These are phyloP conservation scores for Delitschia confertaspora DNA, from an alignment of 495 filamentous ascomycete genomes.

Conservation along the genomic window DNA sequence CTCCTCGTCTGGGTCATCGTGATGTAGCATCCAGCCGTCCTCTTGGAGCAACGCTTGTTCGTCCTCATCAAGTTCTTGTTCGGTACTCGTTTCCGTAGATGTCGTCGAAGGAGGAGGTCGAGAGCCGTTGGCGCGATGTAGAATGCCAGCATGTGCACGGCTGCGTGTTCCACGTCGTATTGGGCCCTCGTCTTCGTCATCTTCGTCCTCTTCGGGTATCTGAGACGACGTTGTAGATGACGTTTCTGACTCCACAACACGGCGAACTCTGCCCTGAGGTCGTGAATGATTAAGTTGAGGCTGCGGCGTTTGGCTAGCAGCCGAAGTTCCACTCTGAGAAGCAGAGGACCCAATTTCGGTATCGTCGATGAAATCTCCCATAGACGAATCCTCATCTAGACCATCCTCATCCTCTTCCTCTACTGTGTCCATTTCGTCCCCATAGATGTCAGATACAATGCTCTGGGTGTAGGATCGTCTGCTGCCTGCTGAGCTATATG, in stretches of 20 bases:
- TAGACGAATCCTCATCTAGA: conserved; percentile 28
- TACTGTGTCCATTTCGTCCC: conserved; percentile 28
- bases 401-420: conserved; percentile 35
- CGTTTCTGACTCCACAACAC: conserved; percentile 27
- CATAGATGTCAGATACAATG: conserved; percentile 25
- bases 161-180: conserved; percentile 19
- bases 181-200: conserved; percentile 27
- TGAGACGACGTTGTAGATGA: conserved; percentile 8
- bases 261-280: conserved; percentile 11
- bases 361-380: conserved; percentile 33
- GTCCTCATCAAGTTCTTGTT: conserved; percentile 26
- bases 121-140: conserved; percentile 24
- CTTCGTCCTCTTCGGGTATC: conserved; percentile 21
- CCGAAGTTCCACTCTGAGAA: conserved; percentile 16
- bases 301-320: conserved; percentile 14
- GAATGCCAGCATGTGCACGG: conserved; percentile 12
- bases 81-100: conserved; percentile 17
- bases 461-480: conserved; percentile 28
- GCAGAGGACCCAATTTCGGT: conserved; percentile 2
- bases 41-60: conserved; percentile 19
- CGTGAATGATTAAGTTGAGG: neutral
- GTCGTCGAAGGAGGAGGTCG: conserved; percentile 13
- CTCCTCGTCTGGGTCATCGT: conserved; percentile 26
- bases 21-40: conserved; percentile 27
- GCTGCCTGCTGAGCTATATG: conserved; percentile 30